Evolutionary conservation across 2,329 filamentous ascomycete species (phyloP).

Genomic region (Sporothrix dimorphospora): DNA sequence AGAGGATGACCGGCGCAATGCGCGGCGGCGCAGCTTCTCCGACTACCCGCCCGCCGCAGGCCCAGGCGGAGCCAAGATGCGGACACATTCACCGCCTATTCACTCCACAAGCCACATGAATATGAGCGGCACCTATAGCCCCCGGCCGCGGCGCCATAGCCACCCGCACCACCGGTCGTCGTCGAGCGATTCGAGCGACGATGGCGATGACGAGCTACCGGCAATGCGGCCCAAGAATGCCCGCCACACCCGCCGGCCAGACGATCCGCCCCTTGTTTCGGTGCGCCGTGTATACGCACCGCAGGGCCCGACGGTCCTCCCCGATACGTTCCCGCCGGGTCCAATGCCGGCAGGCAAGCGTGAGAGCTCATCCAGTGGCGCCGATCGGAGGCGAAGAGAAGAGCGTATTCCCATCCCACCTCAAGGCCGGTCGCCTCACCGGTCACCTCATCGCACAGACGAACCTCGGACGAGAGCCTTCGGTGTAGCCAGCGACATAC

Average conservation of each 20-base stretch:
- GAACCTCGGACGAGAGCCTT: constrained; percentile 44
- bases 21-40: constrained; percentile 55
- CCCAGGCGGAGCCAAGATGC: constrained; percentile 31
- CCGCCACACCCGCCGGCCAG: constrained; percentile 34
- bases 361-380: constrained; percentile 32
- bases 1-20: constrained; percentile 42
- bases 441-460: constrained; percentile 37
- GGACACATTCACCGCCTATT: constrained; percentile 30
- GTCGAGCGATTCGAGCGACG: constrained; percentile 49
- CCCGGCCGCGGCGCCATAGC: constrained; percentile 51
- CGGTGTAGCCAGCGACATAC: constrained; percentile 44
- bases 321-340: constrained; percentile 38
- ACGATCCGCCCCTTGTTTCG: constrained; percentile 39
- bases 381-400: constrained; percentile 28
- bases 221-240: constrained; percentile 36
- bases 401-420: constrained; percentile 21
- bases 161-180: constrained; percentile 51
- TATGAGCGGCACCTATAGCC: constrained; percentile 37
- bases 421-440: constrained; percentile 21
- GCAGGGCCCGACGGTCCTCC: constrained; percentile 34
- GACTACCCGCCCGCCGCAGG: constrained; percentile 49
- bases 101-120: constrained; percentile 42
- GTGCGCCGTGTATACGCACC: constrained; percentile 41
- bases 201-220: constrained; percentile 42
- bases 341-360: constrained; percentile 27